Percentiles rank a stretch among this genome's conserved stretches.
These are phyloP conservation scores for Hypericum androsaemum DNA, from an alignment of 345 rosid genomes.

Conservation along the genomic window DNA sequence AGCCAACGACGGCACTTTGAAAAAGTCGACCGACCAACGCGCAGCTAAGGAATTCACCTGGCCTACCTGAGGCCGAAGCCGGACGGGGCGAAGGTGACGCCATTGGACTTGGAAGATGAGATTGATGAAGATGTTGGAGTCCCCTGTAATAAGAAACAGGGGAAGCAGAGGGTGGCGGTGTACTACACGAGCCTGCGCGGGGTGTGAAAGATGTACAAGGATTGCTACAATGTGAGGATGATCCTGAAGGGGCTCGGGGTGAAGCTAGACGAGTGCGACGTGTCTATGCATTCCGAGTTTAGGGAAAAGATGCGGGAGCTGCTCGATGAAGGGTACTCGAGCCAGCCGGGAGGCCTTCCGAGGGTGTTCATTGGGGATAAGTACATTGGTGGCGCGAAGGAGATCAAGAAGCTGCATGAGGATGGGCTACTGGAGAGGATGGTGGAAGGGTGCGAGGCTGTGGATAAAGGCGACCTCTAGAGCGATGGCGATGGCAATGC, in stretches of 20 bases:
- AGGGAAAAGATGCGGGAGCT: not conserved
- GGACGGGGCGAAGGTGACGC: conserved; percentile 9
- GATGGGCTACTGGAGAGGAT: conserved; percentile 18
- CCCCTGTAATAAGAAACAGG: conserved; percentile 5
- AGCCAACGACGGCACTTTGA: too few relatives aligned
- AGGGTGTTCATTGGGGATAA: conserved; percentile 19
- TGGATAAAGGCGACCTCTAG: conserved; percentile 19
- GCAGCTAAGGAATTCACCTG: too few relatives aligned
- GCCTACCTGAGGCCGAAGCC: conserved; percentile 24
- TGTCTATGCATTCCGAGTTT: not conserved
- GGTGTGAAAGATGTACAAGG: conserved; percentile 1
- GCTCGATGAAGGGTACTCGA: conserved; percentile 4
- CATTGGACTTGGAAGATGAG: too few relatives aligned
- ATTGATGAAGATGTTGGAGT: too few relatives aligned
- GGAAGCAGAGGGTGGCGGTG: conserved; percentile 4
- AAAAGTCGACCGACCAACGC: too few relatives aligned
- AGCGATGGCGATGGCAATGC: conserved; percentile 31
- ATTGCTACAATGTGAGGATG: not conserved
- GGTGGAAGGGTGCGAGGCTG: conserved; percentile 39
- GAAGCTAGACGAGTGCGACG: not conserved
- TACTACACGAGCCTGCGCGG: conserved; percentile 6
- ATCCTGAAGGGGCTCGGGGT: conserved; percentile 2
- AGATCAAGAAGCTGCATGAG: conserved; percentile 19
- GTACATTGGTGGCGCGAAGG: conserved; percentile 23
- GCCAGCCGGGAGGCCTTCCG: conserved; percentile 12